Conservation (phyloP, 2,329 filamentous ascomycete species). For the Hymenoscyphus linearis region DNA sequence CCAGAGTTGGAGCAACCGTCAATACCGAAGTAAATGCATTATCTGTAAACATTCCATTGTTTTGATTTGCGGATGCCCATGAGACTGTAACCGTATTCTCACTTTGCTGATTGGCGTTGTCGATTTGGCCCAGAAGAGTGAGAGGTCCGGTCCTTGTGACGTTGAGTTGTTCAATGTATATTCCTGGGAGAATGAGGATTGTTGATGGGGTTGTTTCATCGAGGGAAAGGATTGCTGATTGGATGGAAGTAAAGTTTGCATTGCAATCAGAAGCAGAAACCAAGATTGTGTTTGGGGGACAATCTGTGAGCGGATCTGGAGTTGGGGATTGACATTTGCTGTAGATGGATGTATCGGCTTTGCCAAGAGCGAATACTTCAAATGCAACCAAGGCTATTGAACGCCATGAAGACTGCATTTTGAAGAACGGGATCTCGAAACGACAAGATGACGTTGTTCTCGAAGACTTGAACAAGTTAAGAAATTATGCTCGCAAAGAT, state of each 20-base stretch:
- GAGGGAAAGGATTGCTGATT: slow-evolving; percentile 34
- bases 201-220: slow-evolving; percentile 32
- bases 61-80: slow-evolving; percentile 50
- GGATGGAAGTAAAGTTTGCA: slow-evolving; percentile 37
- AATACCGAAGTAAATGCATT: slow-evolving; percentile 59
- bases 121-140: slow-evolving; percentile 52
- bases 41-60: slow-evolving; percentile 37
- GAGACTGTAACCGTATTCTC: slow-evolving; percentile 49
- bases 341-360: slow-evolving; percentile 5
- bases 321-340: slow-evolving; percentile 12
- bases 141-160: slow-evolving; percentile 56
- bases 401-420: background rate
- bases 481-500: background rate
- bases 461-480: background rate
- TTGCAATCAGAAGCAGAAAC: slow-evolving; percentile 33
- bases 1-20: slow-evolving; percentile 58
- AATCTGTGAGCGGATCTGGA: slow-evolving; percentile 33
- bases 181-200: slow-evolving; percentile 56
- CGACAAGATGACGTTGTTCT: background rate
- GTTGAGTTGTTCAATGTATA: slow-evolving; percentile 56
- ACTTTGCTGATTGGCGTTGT: slow-evolving; percentile 19
- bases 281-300: slow-evolving; percentile 38
- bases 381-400: background rate
- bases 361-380: background rate
- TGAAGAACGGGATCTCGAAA: background rate